Conservation (phyloP, 2,329 filamentous ascomycete genomes). For the Didymellaceae sp. region DNA sequence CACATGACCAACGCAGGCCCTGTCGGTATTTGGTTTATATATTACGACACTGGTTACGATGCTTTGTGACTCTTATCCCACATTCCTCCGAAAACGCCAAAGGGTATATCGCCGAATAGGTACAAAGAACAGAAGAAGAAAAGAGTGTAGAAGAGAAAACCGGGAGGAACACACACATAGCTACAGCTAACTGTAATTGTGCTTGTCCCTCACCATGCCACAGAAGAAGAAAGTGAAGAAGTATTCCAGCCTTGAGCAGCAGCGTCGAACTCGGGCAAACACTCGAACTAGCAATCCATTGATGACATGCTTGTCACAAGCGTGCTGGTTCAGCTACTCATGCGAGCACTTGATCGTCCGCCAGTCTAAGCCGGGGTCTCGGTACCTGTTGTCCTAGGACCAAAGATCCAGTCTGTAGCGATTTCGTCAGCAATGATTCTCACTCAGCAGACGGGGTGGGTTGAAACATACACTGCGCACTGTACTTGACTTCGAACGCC, state of each 20-base stretch:
- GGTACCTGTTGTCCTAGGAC: slow-evolving; percentile 8
- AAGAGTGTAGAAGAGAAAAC: background rate
- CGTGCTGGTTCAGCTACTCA: background rate
- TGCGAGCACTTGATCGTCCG: background rate
- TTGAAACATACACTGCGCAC: slow-evolving; percentile 43
- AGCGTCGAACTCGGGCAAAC: background rate
- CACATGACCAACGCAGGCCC: too few relatives aligned
- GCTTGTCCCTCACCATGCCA: too few relatives aligned
- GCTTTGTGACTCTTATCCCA: too few relatives aligned
- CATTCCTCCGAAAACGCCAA: background rate
- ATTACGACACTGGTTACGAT: too few relatives aligned
- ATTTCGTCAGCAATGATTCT: background rate
- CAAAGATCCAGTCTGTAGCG: slow-evolving; percentile 16
- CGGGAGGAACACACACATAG: too few relatives aligned
- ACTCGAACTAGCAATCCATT: background rate
- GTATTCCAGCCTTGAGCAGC: too few relatives aligned
- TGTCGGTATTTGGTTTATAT: too few relatives aligned
- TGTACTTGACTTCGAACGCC: slow-evolving; percentile 52
- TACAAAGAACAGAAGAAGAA: slow-evolving; percentile 11
- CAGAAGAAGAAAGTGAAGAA: too few relatives aligned
- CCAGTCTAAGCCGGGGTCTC: background rate
- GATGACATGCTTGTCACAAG: background rate
- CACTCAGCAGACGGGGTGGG: background rate
- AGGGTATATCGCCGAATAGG: slow-evolving; percentile 17
- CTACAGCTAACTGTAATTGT: too few relatives aligned